Evolutionary conservation across 2,329 filamentous ascomycete genomes (phyloP), one percentile per base, ranked within the genome.

Genomic region (Sporothrix brasiliensis): DNA sequence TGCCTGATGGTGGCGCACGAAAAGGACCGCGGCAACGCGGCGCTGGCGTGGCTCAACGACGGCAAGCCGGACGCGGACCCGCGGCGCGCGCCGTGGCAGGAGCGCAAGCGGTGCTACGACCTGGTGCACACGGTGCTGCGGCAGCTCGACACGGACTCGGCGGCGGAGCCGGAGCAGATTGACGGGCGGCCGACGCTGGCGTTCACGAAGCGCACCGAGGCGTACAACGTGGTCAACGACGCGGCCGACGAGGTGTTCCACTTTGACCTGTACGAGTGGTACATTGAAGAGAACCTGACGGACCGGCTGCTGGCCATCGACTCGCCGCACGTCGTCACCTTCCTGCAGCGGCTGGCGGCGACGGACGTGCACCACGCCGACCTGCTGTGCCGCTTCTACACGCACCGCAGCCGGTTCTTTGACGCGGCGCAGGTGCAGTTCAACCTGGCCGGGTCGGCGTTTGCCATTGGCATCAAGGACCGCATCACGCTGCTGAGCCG

Each of bases 221-320:
- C 95, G 0, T 97, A 98, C 80, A 88, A 90, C 58, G 92, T 97
- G 2, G 93, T 99, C 75, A 92, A 96, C 77, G 87, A 87, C 71
- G 97, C 94, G 0, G 87, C 90, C 16, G 95, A 99, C 75, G 92
- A 97, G 77, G 92, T 97, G 4, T 99, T 99, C 82, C 91, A 98
- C 78, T 96, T 92, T 72, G 93, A 92, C 76, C 85, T 99, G n/a
- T 99, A 97, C 78, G 94, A 97, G 76, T 99, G 95, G 94, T 99
- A 99, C 79, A 89, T 98, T 74, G 81, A 86, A 69, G 90, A 94
- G 78, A 91, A 91, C 21, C 94, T 92, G 89, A 91, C 88, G 11
- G 93, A 97, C 73, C 90, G 93, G 16, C 86, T 99, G 39, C 87
- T 99, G 47, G 89, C 91, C 49, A 93, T 95, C 67, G 88, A 94